Evolutionary conservation across 257 asterid species (phyloP).

Genomic region (Primulina huaijiensis): DNA sequence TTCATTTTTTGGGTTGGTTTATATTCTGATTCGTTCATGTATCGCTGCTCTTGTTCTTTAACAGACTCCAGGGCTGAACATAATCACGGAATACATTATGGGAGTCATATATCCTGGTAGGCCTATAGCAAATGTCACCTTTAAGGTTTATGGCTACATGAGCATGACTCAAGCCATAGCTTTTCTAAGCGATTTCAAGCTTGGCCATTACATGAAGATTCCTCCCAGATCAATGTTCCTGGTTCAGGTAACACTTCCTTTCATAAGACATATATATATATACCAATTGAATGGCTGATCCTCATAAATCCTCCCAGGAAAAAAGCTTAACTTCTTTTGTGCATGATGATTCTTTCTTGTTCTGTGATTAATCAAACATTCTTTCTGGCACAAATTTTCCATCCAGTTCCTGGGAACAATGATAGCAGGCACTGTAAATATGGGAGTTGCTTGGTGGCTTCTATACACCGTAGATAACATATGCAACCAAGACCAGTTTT

Average conservation of each 20-base stretch:
- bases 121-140: conserved; percentile 74
- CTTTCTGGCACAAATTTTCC: neutral
- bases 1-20: neutral
- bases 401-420: conserved; percentile 47
- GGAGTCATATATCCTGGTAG: conserved; percentile 71
- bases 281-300: too few species aligned
- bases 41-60: neutral
- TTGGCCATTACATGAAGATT: conserved; percentile 83
- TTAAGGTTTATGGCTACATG: conserved; percentile 72
- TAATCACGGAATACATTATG: conserved; percentile 66
- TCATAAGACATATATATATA: too few species aligned
- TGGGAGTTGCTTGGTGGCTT: conserved; percentile 48
- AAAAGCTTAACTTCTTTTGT: too few species aligned
- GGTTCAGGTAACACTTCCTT: conserved; percentile 53
- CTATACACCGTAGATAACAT: conserved; percentile 32
- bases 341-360: neutral
- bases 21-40: neutral
- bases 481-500: conserved; percentile 25
- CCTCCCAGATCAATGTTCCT: conserved; percentile 86
- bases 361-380: too few species aligned
- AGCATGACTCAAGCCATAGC: conserved; percentile 77
- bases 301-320: too few species aligned
- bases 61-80: conserved; percentile 70
- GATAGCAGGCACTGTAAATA: conserved; percentile 43
- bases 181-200: conserved; percentile 74